phyloP scores from a whole-genome alignment of 2,329 filamentous ascomycete genomes.

The Ophiostoma sp. region DNA sequence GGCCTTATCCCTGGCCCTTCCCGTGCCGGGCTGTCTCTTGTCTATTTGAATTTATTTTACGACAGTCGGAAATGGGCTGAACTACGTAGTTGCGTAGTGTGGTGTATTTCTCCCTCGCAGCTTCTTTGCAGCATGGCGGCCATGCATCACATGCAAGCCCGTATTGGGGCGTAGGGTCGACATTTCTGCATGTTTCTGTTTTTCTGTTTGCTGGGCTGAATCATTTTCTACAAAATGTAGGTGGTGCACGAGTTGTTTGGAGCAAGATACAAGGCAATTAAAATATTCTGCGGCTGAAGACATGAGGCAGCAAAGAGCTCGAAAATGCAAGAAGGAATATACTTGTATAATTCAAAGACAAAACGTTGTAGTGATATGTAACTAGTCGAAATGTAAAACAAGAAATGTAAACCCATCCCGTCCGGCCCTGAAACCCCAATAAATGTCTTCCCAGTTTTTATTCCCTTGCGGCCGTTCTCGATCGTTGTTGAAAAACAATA shows the following conservation, averaged over 20 bases:
- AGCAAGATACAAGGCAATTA: background rate
- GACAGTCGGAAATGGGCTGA: background rate
- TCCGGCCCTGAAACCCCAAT: background rate
- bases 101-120: background rate
- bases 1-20: background rate
- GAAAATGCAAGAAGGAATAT: background rate
- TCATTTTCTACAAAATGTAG: background rate
- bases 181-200: background rate
- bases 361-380: background rate
- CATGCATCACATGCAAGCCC: background rate
- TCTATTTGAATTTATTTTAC: background rate
- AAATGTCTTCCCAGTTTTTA: conserved; percentile 10
- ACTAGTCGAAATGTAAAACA: background rate
- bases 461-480: conserved; percentile 11
- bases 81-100: background rate
- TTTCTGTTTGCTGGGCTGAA: background rate
- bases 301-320: background rate
- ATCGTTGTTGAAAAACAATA: background rate
- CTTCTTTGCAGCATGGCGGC: background rate
- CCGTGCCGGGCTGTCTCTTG: background rate
- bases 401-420: background rate
- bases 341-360: background rate
- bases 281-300: background rate
- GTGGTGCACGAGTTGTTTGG: conserved; percentile 6
- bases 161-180: background rate